Evolutionary conservation across 2,329 filamentous ascomycete genomes (phyloP), one percentile per base, ranked within the genome.

Genomic region (Ophiocordyceps sinensis): DNA sequence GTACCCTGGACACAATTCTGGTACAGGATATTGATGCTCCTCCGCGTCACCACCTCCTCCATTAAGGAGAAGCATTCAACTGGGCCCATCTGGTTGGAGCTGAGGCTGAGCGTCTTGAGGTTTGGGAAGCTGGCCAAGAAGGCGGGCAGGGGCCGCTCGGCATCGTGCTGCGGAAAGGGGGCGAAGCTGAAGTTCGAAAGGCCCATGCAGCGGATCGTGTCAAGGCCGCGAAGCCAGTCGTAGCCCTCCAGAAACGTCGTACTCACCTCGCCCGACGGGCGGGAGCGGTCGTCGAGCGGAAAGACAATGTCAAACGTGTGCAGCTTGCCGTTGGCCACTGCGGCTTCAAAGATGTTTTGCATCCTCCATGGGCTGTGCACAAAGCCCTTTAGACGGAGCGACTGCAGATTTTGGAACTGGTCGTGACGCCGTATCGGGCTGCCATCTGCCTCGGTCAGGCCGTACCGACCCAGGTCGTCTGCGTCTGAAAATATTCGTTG

Each of bases 111-210:
- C 9, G 50, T 51, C 43, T 64, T 56, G 8, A 64, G 52, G 23
- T 56, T 56, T 1, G 61, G 61, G 36, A 64, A 60, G 31, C 44
- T 59, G 5, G 53, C 55, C 10, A 64, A 50, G 44, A 64, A 63
- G 4, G 43, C 44, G 2, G 56, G 54, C 13, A 64, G 44, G 1
- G 58, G 55, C 14, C 57, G 36, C 10, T 61, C 53, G 0, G 52
- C 45, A 10, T 58, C 50, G 14, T 48, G 51, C 17, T 41, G 46
- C 4, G 57, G 53, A n/a, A 53, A 51, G 4, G 44, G 39, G 37
- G 47, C 49, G 45, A 65, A 63, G 28, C 51, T 48, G 38, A 65
- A 64, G 28, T 56, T 44, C 34, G 53, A 59, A 26, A 65, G 37
- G 4, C 59, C 59, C 3, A 66, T 50, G 29, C 50, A 53, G 32